A percentile compares a stretch with the other conserved stretches of the same genome.
Evolutionary conservation across 2,329 filamentous ascomycete genomes (phyloP).

Genomic region (Furcasterigmium furcatum): DNA sequence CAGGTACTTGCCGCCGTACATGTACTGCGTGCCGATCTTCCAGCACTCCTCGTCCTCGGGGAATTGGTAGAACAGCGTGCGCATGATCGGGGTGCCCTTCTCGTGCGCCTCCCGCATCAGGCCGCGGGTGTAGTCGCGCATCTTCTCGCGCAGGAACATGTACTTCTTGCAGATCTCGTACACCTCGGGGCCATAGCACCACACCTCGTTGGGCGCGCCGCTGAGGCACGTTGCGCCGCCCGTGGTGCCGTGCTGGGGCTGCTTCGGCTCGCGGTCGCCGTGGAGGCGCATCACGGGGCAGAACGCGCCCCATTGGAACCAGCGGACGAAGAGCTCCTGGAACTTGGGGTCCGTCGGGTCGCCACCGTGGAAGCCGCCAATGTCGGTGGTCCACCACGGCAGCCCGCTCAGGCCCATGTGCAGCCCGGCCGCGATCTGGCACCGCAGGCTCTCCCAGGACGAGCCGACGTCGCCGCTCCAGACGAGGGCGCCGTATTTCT

Average conservation of each 20-base stretch:
- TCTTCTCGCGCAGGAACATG: constrained; percentile 51
- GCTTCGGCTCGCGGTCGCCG: constrained; percentile 59
- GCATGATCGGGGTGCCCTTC: constrained; percentile 58
- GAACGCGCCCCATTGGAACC: constrained; percentile 69
- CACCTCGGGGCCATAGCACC: constrained; percentile 60
- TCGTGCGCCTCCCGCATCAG: constrained; percentile 60
- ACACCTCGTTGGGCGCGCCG: constrained; percentile 61
- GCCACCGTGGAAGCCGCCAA: constrained; percentile 67
- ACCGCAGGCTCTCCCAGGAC: constrained; percentile 56
- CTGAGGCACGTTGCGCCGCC: constrained; percentile 28
- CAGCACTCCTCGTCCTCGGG: constrained; percentile 50
- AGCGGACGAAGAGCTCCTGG: constrained; percentile 61
- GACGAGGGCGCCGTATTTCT: constrained; percentile 62
- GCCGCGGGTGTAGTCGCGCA: constrained; percentile 54
- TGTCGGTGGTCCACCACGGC: constrained; percentile 69
- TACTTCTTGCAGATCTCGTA: constrained; percentile 60
- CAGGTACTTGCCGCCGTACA: constrained; percentile 60
- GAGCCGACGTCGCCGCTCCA: constrained; percentile 67
- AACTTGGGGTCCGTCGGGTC: constrained; percentile 52
- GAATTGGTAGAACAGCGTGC: constrained; percentile 63
- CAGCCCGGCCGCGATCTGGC: constrained; percentile 60
- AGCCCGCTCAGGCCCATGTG: constrained; percentile 64
- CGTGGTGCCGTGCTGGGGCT: constrained; percentile 17
- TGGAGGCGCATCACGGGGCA: constrained; percentile 67
- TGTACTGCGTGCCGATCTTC: constrained; percentile 59